Conservation (phyloP, 179 eudicot species). For the Carnegiea gigantea region DNA sequence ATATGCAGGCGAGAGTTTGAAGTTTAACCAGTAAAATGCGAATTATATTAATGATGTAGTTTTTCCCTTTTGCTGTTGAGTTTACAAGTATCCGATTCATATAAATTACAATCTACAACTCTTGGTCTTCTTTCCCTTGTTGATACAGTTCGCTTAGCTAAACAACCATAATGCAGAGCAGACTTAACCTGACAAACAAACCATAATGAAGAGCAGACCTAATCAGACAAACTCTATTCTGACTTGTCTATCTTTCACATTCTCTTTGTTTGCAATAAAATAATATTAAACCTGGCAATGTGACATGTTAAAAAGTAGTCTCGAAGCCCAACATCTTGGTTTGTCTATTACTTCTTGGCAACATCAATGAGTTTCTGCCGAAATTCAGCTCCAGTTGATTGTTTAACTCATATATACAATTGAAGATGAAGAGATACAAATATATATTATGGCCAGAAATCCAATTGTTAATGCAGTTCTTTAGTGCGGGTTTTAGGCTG, state of each 20-base stretch:
- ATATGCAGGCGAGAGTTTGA: too few relatives aligned
- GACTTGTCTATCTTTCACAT: not conserved
- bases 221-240: not conserved
- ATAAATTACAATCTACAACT: not conserved
- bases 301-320: not conserved
- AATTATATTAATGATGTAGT: not conserved
- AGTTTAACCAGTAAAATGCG: too few relatives aligned
- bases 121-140: too few relatives aligned
- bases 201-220: not conserved
- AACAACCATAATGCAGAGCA: not conserved
- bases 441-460: not conserved
- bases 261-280: not conserved
- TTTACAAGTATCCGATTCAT: not conserved
- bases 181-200: too few relatives aligned
- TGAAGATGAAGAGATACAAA: not conserved
- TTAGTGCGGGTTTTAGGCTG: not conserved
- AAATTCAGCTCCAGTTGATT: not conserved
- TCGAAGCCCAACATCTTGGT: not conserved
- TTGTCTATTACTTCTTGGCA: not conserved
- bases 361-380: not conserved
- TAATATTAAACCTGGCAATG: not conserved
- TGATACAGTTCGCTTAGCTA: too few relatives aligned
- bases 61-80: not conserved
- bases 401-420: not conserved
- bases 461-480: not conserved